Conservation (phyloP, 148 eudicot genomes). For the Nepenthes mirabilis region DNA sequence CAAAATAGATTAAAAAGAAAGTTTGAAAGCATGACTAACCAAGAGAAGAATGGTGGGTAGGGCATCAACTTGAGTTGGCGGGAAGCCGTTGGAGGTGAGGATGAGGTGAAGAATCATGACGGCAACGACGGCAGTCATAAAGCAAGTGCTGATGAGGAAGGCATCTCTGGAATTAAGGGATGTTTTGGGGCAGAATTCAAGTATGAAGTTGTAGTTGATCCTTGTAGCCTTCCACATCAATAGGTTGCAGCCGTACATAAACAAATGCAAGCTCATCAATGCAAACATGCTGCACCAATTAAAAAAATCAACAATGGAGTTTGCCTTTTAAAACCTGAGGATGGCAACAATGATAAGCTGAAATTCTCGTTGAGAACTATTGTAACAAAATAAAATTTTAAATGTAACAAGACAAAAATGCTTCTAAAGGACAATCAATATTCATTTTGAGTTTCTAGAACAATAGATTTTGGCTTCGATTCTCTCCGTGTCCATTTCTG, state of each 20-base stretch:
- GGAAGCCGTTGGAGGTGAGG: constrained; percentile 46
- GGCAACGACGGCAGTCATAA: constrained; percentile 80
- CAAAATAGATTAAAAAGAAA: not conserved
- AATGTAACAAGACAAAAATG: not conserved
- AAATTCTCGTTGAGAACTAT: too few species aligned
- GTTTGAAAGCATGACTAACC: constrained; percentile 24
- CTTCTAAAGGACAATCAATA: not conserved
- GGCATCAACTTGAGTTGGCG: constrained; percentile 45
- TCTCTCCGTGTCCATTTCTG: too few species aligned
- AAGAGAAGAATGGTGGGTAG: constrained; percentile 73
- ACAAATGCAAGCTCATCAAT: constrained; percentile 74
- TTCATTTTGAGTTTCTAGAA: too few species aligned
- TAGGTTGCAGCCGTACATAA: constrained; percentile 90
- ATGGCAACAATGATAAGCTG: too few species aligned
- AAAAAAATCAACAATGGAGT: too few species aligned
- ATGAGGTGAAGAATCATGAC: constrained; percentile 81
- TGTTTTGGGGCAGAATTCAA: constrained; percentile 63
- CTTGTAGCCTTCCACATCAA: constrained; percentile 81
- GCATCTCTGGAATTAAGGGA: constrained; percentile 82
- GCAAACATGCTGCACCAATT: constrained; percentile 73
- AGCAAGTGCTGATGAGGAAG: constrained; percentile 69
- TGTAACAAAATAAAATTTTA: not conserved
- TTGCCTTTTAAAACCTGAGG: too few species aligned
- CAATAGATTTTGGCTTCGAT: too few species aligned
- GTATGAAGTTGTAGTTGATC: constrained; percentile 83